Base-by-base conservation (phyloP, 257 asterid genomes). In the Eustoma russellianum region DNA sequence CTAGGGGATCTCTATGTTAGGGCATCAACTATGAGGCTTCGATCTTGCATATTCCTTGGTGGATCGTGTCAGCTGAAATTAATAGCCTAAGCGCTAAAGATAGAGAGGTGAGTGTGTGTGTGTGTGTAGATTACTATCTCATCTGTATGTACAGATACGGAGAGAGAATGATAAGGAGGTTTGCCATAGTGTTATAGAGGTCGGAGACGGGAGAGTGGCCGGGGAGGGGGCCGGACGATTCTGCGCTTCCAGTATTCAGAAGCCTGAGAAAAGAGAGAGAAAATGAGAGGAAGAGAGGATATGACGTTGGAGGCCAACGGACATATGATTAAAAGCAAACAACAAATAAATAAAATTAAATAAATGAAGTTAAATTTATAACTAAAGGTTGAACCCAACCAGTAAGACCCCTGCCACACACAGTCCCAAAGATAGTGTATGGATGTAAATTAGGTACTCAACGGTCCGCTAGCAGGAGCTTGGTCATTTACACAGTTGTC, bases 261-360 rank as follows among this genome's bases (percentile, higher is more conserved):
- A 43, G 50, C n/a, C n/a, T n/a, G n/a, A n/a, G n/a, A n/a, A n/a
- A 17, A 47, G 28, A 38, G 43, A 38, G 16, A 34, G 48, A 55
- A 55, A 17, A 59, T 59, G 56, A 68, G 69, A 53, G 65, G 53
- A 30, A 33, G 73, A 51, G 41, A 66, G 61, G 61, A 66, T 68
- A 72, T 71, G 73, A 72, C 82, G 58, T 57, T 67, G 61, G 61
- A 61, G 57, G 49, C 66, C 63, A 45, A 57, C 58, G 44, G 59
- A 56, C 45, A 52, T 55, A 67, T 55, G 56, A 53, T 46, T 33
- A 47, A 18, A 10, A 46, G 34, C 30, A 24, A 24, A 24, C 30
- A 24, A 24, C 40, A 9, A 16, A 0, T 46, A 46, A 4, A 46
- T 46, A 50, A 45, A 13, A 1, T 13, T n/a, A n/a, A n/a, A n/a